phyloP scores from a whole-genome alignment of 495 filamentous ascomycete species.

The Mycothermus thermophilus region DNA sequence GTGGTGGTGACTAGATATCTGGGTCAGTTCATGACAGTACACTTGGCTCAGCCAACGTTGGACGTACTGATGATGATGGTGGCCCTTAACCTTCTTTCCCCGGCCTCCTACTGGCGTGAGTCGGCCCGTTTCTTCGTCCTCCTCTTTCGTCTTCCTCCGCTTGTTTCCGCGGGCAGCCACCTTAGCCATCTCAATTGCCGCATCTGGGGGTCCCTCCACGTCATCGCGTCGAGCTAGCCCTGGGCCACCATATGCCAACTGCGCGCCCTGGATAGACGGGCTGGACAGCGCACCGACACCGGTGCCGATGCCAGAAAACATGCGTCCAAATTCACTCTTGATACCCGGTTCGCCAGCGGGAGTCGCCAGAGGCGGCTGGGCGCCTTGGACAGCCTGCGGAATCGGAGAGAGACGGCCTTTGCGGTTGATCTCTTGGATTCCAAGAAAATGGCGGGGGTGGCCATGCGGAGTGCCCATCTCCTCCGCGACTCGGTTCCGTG shows the following conservation, averaged over 20 bases:
- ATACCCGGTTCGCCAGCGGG: conserved; percentile 69
- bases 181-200: conserved; percentile 13
- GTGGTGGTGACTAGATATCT: conserved; percentile 44
- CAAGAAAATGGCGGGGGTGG: conserved; percentile 38
- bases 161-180: conserved; percentile 32
- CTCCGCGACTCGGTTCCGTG: conserved; percentile 36
- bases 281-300: conserved; percentile 54
- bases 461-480: conserved; percentile 39
- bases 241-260: conserved; percentile 28
- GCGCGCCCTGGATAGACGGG: conserved; percentile 34
- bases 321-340: conserved; percentile 81
- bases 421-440: conserved; percentile 50
- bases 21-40: conserved; percentile 11
- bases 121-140: conserved; percentile 44
- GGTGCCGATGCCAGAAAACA: conserved; percentile 83
- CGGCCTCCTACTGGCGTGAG: conserved; percentile 38
- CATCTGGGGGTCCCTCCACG: conserved; percentile 25
- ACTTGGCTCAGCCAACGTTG: background rate
- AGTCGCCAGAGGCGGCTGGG: conserved; percentile 61
- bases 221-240: conserved; percentile 34
- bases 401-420: conserved; percentile 60
- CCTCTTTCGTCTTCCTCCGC: conserved; percentile 44
- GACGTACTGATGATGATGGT: conserved; percentile 50
- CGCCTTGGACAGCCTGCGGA: conserved; percentile 85
- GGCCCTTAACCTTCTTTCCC: conserved; percentile 44